A percentile compares a stretch with the other conserved stretches of the same genome.
Conservation (phyloP, 1,284 basidiomycete species). For the Hemileia vastatrix region DNA sequence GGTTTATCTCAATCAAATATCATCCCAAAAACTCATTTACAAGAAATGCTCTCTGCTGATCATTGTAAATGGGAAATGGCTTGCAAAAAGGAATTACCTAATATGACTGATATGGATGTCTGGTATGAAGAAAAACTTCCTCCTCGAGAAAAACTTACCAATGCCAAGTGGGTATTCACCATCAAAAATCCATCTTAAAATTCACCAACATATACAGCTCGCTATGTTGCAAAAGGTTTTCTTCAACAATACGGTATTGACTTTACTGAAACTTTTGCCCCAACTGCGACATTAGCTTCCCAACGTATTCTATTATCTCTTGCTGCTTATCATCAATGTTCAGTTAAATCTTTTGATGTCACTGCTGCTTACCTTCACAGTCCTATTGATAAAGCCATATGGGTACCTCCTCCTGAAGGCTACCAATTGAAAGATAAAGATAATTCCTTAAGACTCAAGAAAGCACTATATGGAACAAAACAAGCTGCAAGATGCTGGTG, state of each 20-base stretch:
- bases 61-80: background rate
- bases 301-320: background rate
- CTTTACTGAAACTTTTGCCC: background rate
- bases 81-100: background rate
- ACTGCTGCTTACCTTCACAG: too few relatives aligned
- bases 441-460: too few relatives aligned
- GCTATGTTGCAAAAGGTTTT: conserved; percentile 1
- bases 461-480: too few relatives aligned
- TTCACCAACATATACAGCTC: background rate
- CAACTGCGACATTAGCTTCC: background rate
- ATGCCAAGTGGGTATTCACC: background rate
- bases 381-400: too few relatives aligned
- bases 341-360: too few relatives aligned
- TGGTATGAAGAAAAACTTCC: background rate
- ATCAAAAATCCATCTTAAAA: background rate
- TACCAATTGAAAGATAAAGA: too few relatives aligned
- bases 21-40: background rate
- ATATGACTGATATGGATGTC: background rate
- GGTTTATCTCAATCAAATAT: too few relatives aligned
- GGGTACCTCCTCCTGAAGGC: too few relatives aligned
- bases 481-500: too few relatives aligned
- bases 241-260: background rate
- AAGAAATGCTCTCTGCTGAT: background rate
- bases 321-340: too few relatives aligned
- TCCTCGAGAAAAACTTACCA: background rate